A percentile compares a stretch with the other conserved stretches of the same genome.
Evolutionary conservation across 306 rosid genomes (phyloP).

Genomic region (Prunus dulcis): DNA sequence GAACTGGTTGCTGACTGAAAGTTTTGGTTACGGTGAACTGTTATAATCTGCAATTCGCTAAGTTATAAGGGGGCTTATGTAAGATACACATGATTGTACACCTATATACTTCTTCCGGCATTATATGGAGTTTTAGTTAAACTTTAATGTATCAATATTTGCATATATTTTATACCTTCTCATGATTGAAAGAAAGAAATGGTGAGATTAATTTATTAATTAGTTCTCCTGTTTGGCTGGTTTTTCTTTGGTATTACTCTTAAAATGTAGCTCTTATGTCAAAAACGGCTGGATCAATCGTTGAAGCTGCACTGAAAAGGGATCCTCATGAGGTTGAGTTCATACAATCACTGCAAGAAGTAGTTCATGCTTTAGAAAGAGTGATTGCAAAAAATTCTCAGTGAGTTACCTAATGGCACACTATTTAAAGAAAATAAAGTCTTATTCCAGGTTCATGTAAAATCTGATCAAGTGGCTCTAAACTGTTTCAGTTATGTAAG

Average conservation of each 20-base stretch:
- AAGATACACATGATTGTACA: not conserved
- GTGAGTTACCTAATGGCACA: conserved; percentile 45
- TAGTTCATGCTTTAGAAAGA: conserved; percentile 89
- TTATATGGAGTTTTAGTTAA: not conserved
- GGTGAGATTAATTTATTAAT: conserved; percentile 6
- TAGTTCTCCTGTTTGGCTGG: conserved; percentile 24
- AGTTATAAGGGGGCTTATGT: not conserved
- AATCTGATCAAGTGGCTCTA: conserved; percentile 16
- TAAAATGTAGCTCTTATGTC: conserved; percentile 76
- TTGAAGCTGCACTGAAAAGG: conserved; percentile 89
- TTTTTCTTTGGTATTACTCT: conserved; percentile 35
- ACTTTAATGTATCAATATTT: conserved; percentile 14
- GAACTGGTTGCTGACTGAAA: conserved; percentile 1
- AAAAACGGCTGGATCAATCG: conserved; percentile 90
- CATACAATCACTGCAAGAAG: conserved; percentile 83
- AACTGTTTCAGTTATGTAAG: conserved; percentile 74
- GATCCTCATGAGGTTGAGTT: conserved; percentile 92
- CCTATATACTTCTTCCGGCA: not conserved
- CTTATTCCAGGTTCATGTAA: conserved; percentile 3
- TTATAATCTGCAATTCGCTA: not conserved
- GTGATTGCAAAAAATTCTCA: conserved; percentile 91
- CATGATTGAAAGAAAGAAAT: conserved; percentile 6
- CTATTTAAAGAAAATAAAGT: not conserved
- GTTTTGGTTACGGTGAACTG: not conserved
- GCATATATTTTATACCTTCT: not conserved